phyloP scores from a whole-genome alignment of 371 early-diverging fungal species.

The Mucor indicus region DNA sequence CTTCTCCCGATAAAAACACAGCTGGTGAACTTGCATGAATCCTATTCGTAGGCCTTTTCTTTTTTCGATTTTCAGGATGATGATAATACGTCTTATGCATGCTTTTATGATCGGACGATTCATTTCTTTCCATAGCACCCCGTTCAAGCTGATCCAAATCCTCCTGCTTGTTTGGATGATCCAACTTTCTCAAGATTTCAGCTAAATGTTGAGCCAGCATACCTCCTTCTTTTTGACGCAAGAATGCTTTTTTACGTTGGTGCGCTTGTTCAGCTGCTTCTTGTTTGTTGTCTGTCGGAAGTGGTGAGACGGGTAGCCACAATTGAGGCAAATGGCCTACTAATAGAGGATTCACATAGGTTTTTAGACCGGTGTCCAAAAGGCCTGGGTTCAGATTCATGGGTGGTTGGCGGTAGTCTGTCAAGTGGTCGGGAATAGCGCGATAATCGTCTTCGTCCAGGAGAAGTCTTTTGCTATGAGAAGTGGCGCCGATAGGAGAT shows the following conservation, averaged over 20 bases:
- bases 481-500: slow-evolving; percentile 1
- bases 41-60: too few species aligned
- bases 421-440: slow-evolving; percentile 50
- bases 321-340: slow-evolving; percentile 69
- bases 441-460: slow-evolving; percentile 69
- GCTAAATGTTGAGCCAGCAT: slow-evolving; percentile 23
- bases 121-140: too few species aligned
- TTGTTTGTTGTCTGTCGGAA: too few species aligned
- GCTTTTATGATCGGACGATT: too few species aligned
- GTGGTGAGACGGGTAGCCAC: slow-evolving; percentile 62
- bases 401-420: slow-evolving; percentile 68
- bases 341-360: slow-evolving; percentile 65
- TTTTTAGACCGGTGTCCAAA: slow-evolving; percentile 66
- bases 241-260: not conserved
- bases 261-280: too few species aligned
- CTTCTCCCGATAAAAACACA: too few species aligned
- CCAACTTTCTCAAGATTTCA: slow-evolving; percentile 24
- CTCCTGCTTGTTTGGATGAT: slow-evolving; percentile 8
- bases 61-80: too few species aligned
- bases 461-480: slow-evolving; percentile 13
- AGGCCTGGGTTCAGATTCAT: slow-evolving; percentile 70
- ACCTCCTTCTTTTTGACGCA: slow-evolving; percentile 1
- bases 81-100: too few species aligned
- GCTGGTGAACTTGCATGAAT: too few species aligned
- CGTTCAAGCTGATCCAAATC: too few species aligned